Evolutionary conservation across 2,329 filamentous ascomycete species (phyloP), one percentile per base, ranked within the genome.

Genomic region (Onygenales sp.): DNA sequence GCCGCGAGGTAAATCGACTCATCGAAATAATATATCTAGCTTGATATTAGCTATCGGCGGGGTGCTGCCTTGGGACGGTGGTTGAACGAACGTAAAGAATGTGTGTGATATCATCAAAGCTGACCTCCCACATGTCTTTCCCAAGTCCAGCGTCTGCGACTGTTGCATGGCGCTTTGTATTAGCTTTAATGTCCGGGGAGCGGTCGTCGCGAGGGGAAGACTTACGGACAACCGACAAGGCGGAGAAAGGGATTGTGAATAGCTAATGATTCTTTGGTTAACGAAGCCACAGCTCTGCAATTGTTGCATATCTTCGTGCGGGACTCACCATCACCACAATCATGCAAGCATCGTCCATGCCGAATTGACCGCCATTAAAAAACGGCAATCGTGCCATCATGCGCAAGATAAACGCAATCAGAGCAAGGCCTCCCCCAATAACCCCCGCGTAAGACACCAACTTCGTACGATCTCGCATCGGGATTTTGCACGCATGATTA

Each of bases 271-370:
- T n/a, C 36, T 17, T 31, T 31, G 13, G 34, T 49, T 40, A 49
- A 17, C 36, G n/a, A 49, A 21, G 17, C 3, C 11, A 7, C 36
- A 40, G 31, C 21, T 31, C 36, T 3, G 11, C 14, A 32, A 33
- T 17, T 31, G 47, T 31, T 2, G 6, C 21, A n/a, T 6, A 10
- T 39, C 13, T 39, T n/a, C 36, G 36, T n/a, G 21, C 11, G 3
- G 17, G 14, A 9, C 47, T 14, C 42, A 52, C 33, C 39, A 52
- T 45, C 2, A 32, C 50, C 32, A 52, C 6, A 46, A 52, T 14
- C 27, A 52, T 52, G 40, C 32, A 39, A 13, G 33, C 50, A 46
- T 52, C 50, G 42, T 52, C 50, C 50, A 52, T 37, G 14, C 50
- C 50, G 34, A 52, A 49, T 40, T 36, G 47, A 13, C 47, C 47